These are phyloP conservation scores for Mycena maculata DNA, from an alignment of 768 basidiomycete genomes.

Conservation along the genomic window DNA sequence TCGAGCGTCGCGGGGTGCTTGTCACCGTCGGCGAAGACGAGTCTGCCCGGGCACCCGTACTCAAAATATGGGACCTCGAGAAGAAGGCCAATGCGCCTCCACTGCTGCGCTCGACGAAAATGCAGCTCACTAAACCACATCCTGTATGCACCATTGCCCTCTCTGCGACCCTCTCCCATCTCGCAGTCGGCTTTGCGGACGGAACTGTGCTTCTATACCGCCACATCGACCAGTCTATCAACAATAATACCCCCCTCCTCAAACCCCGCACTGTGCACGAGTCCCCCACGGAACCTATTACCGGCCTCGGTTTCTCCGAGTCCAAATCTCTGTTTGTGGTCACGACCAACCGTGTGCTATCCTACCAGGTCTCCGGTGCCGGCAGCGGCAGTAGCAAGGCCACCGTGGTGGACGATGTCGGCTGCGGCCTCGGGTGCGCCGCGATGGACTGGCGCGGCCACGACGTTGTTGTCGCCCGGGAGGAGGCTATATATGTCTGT, in stretches of 20 bases:
- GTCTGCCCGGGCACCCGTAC: conserved; percentile 67
- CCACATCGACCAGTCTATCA: conserved; percentile 90
- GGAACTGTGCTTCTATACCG: conserved; percentile 93
- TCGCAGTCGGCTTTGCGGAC: conserved; percentile 94
- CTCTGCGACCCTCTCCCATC: conserved; percentile 80
- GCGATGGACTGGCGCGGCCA: conserved; percentile 78
- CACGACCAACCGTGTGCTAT: conserved; percentile 86
- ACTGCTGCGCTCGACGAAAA: conserved; percentile 79
- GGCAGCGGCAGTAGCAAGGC: conserved; percentile 72
- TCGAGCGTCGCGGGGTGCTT: conserved; percentile 81
- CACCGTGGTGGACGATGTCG: conserved; percentile 85
- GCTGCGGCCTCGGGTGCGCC: conserved; percentile 86
- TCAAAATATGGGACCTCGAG: conserved; percentile 92
- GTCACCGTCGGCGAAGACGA: conserved; percentile 94
- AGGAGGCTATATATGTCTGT: conserved; percentile 93
- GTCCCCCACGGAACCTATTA: conserved; percentile 88
- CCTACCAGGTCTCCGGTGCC: conserved; percentile 78
- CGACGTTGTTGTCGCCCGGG: conserved; percentile 86
- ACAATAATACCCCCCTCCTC: conserved; percentile 81
- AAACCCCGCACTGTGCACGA: conserved; percentile 90
- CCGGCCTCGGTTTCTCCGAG: conserved; percentile 90
- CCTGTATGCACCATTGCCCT: conserved; percentile 87
- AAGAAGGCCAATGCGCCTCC: conserved; percentile 70
- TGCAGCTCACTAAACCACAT: conserved; percentile 83
- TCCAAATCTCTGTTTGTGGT: conserved; percentile 83